A percentile compares a stretch with the other conserved stretches of the same genome.
Conservation (phyloP, 1,284 basidiomycete species). For the Ganoderma sinense region DNA sequence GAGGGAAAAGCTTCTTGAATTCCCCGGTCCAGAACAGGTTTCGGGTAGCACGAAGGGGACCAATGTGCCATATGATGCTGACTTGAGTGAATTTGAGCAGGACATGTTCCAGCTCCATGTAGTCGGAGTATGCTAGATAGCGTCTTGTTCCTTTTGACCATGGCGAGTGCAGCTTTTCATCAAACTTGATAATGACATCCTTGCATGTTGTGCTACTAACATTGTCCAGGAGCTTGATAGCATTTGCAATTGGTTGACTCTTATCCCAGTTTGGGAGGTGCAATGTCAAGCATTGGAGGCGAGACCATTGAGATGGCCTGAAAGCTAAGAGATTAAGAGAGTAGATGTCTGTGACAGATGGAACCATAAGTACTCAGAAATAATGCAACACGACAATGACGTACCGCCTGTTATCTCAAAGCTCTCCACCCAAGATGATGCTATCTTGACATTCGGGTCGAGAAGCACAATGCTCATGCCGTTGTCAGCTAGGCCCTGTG, state of each 20-base stretch:
- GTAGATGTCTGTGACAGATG: too few relatives aligned
- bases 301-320: background rate
- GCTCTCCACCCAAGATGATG: background rate
- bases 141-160: background rate
- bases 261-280: too few relatives aligned
- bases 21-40: background rate
- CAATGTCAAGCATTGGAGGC: background rate
- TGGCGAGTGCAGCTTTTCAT: too few relatives aligned
- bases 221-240: background rate
- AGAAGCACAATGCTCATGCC: background rate
- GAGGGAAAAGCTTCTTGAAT: background rate
- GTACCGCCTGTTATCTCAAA: background rate
- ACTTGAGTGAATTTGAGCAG: background rate
- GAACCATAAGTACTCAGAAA: too few relatives aligned
- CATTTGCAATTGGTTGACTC: too few relatives aligned
- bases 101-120: background rate
- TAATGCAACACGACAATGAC: too few relatives aligned
- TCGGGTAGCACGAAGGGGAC: background rate
- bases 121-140: too few relatives aligned
- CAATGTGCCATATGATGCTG: background rate
- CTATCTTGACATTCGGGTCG: background rate
- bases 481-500: too few relatives aligned
- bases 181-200: background rate
- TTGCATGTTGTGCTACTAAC: background rate
- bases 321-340: background rate